Evolutionary conservation across 306 rosid species (phyloP).

Genomic region (Astragalus membranaceus): DNA sequence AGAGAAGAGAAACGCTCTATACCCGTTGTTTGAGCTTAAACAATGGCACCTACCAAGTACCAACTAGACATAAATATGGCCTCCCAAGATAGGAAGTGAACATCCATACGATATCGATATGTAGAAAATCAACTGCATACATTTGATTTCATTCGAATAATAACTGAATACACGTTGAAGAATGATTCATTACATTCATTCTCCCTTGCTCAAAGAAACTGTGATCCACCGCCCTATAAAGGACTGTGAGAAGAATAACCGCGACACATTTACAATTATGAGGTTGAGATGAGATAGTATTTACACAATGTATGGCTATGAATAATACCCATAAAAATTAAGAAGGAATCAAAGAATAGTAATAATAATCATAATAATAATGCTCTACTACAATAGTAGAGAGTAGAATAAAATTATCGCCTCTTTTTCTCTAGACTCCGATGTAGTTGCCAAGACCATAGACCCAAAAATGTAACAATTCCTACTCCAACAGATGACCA

Average conservation of each 20-base stretch:
- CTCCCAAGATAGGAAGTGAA: too few species aligned
- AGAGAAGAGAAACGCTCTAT: too few species aligned
- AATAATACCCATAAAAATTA: conserved; percentile 32
- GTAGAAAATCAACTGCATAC: not conserved
- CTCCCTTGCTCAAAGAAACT: conserved; percentile 40
- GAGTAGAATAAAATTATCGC: conserved; percentile 32
- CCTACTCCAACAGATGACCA: conserved; percentile 59
- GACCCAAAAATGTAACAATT: conserved; percentile 42
- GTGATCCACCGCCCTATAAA: conserved; percentile 35
- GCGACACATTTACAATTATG: conserved; percentile 53
- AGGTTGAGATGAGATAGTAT: conserved; percentile 43
- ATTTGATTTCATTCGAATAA: not conserved
- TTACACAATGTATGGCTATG: conserved; percentile 52
- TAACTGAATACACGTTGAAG: conserved; percentile 1
- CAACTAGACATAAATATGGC: too few species aligned
- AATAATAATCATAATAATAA: not conserved
- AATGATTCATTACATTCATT: conserved; percentile 21
- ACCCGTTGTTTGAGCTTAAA: too few species aligned
- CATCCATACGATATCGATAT: not conserved
- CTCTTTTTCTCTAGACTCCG: conserved; percentile 59
- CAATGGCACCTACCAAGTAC: too few species aligned
- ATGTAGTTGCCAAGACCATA: conserved; percentile 86
- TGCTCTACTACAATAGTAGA: conserved; percentile 7
- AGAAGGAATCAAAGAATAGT: conserved; percentile 72
- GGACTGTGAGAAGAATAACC: conserved; percentile 35